Evolutionary conservation across 768 basidiomycete genomes (phyloP).

Genomic region (Amanita exitialis): DNA sequence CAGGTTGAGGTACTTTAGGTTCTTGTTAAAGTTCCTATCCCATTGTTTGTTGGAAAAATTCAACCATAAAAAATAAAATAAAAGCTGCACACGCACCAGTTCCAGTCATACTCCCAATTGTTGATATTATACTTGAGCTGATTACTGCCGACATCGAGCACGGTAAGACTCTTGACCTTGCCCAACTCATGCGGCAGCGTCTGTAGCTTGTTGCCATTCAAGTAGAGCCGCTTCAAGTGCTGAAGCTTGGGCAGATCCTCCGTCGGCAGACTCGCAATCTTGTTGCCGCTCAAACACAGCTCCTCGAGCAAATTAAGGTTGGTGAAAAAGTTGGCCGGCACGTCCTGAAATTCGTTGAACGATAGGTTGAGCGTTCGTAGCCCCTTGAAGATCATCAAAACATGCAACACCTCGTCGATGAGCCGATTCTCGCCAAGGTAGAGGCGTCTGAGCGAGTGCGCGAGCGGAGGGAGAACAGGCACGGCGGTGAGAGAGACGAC

Average conservation of each 20-base stretch:
- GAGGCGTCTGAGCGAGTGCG: constrained; percentile 62
- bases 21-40: constrained; percentile 84
- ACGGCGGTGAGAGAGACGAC: constrained; percentile 20
- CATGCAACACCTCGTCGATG: constrained; percentile 67
- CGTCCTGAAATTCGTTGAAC: constrained; percentile 89
- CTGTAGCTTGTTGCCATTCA: constrained; percentile 92
- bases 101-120: constrained; percentile 99
- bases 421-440: constrained; percentile 88
- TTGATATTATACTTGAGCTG: constrained; percentile 93
- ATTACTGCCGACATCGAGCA: constrained; percentile 92
- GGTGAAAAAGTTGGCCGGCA: constrained; percentile 69
- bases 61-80: neutral
- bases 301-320: constrained; percentile 67
- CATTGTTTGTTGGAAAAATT: constrained; percentile 17
- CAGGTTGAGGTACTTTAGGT: constrained; percentile 87
- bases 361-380: constrained; percentile 82
- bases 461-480: constrained; percentile 43
- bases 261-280: constrained; percentile 78
- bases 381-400: constrained; percentile 66
- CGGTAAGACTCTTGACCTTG: constrained; percentile 66
- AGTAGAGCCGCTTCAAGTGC: constrained; percentile 62
- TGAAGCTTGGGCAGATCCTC: constrained; percentile 75
- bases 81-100: constrained; percentile 55
- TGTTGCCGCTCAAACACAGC: constrained; percentile 93
- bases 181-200: constrained; percentile 87